These are phyloP conservation scores for Candida nonsorbophila DNA, from an alignment of 805 yeast species.

Conservation along the genomic window DNA sequence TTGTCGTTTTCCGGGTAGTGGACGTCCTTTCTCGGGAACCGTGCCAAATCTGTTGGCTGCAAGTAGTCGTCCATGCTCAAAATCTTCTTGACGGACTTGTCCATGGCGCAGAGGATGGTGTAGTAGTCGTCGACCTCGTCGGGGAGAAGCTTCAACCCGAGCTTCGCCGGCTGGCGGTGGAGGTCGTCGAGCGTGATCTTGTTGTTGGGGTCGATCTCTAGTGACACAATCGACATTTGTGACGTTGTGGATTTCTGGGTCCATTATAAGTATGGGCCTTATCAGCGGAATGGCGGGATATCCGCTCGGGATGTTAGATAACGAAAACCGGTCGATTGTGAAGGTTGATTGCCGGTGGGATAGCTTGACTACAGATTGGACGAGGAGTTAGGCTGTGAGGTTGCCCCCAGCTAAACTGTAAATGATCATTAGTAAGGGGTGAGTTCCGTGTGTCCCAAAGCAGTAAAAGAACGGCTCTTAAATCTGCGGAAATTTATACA, in stretches of 20 bases:
- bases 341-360: too few species aligned
- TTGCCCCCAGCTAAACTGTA: too few species aligned
- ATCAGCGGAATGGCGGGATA: too few species aligned
- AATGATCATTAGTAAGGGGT: too few species aligned
- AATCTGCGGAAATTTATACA: too few species aligned
- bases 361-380: too few species aligned
- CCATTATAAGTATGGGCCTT: neutral
- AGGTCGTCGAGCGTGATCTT: slow-evolving; percentile 8
- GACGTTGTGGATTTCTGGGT: neutral
- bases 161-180: slow-evolving; percentile 9
- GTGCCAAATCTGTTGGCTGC: slow-evolving; percentile 7
- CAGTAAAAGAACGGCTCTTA: too few species aligned
- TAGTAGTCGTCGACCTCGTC: slow-evolving; percentile 9
- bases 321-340: too few species aligned
- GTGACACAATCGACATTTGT: slow-evolving; percentile 9
- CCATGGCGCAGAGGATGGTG: slow-evolving; percentile 10
- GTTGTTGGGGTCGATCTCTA: slow-evolving; percentile 7
- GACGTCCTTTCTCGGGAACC: slow-evolving; percentile 7
- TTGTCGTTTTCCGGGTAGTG: slow-evolving; percentile 5
- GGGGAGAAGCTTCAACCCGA: slow-evolving; percentile 5
- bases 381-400: too few species aligned
- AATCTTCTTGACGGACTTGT: slow-evolving; percentile 7
- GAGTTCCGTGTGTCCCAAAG: too few species aligned
- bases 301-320: too few species aligned
- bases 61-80: slow-evolving; percentile 8